A percentile compares a stretch with the other conserved stretches of the same genome.
These are phyloP conservation scores for Aureobasidium sp. DNA, from an alignment of 2,329 filamentous ascomycete genomes.

Conservation along the genomic window DNA sequence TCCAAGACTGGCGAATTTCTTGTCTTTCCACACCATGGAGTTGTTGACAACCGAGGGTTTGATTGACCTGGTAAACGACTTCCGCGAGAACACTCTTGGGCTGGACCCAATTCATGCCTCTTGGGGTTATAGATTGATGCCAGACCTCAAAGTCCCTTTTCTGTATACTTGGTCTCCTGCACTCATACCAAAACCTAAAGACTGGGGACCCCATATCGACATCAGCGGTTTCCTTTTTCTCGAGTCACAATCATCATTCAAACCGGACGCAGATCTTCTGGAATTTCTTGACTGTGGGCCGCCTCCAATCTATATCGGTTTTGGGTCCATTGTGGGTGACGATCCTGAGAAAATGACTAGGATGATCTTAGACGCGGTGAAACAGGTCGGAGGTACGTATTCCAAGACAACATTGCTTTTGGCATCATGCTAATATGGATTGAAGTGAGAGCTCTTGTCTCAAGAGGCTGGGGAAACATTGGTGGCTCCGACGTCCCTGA, in stretches of 20 bases:
- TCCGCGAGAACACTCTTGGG: slow-evolving; percentile 8
- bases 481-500: slow-evolving; percentile 26
- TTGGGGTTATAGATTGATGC: neutral
- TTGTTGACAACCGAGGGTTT: slow-evolving; percentile 85
- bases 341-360: slow-evolving; percentile 27
- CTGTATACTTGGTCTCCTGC: slow-evolving; percentile 63
- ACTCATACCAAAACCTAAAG: slow-evolving; percentile 60
- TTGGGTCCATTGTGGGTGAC: slow-evolving; percentile 22
- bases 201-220: slow-evolving; percentile 62
- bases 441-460: slow-evolving; percentile 27
- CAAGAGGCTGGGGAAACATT: slow-evolving; percentile 30
- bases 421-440: neutral
- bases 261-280: neutral
- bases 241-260: neutral
- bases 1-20: slow-evolving; percentile 75
- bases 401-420: neutral
- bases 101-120: slow-evolving; percentile 5
- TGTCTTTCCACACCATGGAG: slow-evolving; percentile 77
- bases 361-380: slow-evolving; percentile 28
- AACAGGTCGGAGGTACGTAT: slow-evolving; percentile 17
- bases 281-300: slow-evolving; percentile 9
- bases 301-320: slow-evolving; percentile 15
- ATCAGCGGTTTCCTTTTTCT: slow-evolving; percentile 28
- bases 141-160: slow-evolving; percentile 9
- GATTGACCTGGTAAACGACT: slow-evolving; percentile 13